These are phyloP conservation scores for Ceratobasidium sp. DNA, from an alignment of 1,284 basidiomycete species.

Conservation along the genomic window DNA sequence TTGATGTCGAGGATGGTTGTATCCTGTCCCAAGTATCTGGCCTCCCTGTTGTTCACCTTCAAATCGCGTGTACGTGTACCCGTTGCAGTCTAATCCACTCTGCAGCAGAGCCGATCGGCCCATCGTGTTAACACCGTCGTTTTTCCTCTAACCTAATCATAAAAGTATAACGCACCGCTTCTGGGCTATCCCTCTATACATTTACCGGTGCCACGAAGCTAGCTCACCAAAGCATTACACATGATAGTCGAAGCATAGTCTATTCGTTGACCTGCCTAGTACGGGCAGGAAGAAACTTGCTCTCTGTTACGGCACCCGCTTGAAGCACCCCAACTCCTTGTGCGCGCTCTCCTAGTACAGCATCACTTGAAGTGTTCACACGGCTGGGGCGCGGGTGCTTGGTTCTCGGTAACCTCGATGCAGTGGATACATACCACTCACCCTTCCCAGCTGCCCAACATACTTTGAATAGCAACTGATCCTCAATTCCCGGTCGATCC, in stretches of 20 bases:
- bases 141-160: neutral
- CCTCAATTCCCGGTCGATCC: neutral
- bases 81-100: neutral
- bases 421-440: neutral
- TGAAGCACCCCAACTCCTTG: too few species aligned
- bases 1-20: too few species aligned
- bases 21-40: too few species aligned
- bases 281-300: too few species aligned
- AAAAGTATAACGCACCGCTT: neutral
- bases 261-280: too few species aligned
- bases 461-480: neutral
- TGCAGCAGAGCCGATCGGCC: neutral
- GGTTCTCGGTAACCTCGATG: neutral
- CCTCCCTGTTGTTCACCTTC: too few species aligned
- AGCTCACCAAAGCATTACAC: slow-evolving; percentile 33
- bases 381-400: neutral
- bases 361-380: neutral
- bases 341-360: neutral
- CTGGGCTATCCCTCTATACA: neutral
- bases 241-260: slow-evolving; percentile 4
- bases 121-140: neutral
- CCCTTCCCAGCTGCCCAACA: too few species aligned
- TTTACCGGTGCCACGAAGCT: neutral
- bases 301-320: too few species aligned
- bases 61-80: neutral